A percentile compares a stretch with the other conserved stretches of the same genome.
phyloP scores from a whole-genome alignment of 306 rosid genomes.

The Sicyos baderoa region DNA sequence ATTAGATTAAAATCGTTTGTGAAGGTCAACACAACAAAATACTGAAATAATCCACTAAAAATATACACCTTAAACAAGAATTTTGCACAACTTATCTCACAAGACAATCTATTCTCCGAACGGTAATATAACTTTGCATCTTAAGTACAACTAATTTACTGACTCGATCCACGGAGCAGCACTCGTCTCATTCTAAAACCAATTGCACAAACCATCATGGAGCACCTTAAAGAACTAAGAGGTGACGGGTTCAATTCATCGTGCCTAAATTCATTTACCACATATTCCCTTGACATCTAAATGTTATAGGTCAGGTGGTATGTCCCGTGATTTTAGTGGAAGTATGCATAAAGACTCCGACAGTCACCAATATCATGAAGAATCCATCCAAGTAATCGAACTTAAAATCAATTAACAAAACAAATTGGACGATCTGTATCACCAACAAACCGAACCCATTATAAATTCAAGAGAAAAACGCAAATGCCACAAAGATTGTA shows the following conservation, averaged over 20 bases:
- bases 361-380: too few relatives aligned
- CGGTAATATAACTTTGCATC: not conserved
- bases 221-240: too few relatives aligned
- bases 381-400: not conserved
- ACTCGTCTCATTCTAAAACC: not conserved
- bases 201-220: not conserved
- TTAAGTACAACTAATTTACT: not conserved
- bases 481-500: not conserved
- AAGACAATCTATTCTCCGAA: not conserved
- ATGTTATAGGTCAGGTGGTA: too few relatives aligned
- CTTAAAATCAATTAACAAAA: not conserved
- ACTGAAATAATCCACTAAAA: not conserved
- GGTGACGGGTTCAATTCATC: too few relatives aligned
- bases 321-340: too few relatives aligned
- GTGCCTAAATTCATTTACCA: too few relatives aligned
- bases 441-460: not conserved
- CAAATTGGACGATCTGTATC: not conserved
- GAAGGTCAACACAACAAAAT: not conserved
- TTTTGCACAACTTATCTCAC: not conserved
- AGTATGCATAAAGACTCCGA: too few relatives aligned
- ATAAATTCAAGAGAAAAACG: slow-evolving; percentile 5
- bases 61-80: not conserved
- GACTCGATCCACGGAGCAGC: not conserved
- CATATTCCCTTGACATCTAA: too few relatives aligned
- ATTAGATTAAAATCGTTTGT: not conserved